Base-by-base conservation (phyloP, 2,329 filamentous ascomycete species). In the Cladosporium velox region DNA sequence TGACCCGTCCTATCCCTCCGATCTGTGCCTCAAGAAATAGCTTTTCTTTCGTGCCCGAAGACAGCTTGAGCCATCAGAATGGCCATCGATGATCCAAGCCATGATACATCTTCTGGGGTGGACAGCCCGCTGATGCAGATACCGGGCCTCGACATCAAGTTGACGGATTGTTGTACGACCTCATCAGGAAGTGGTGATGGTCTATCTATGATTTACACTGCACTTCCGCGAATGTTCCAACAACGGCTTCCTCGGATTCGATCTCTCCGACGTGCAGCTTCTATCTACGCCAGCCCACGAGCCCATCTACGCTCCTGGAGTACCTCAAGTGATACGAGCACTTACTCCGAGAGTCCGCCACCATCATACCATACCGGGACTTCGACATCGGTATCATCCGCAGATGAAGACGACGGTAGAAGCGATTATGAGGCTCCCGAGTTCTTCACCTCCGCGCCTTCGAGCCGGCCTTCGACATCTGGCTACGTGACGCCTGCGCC, bases 161-260 rank as follows among this genome's bases (percentile, higher is more conserved):
- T 34, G 11, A n/a, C 30, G n/a, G 47, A 41, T 8, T 44, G 18
- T 35, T 54, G 41, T 15, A 63, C 60, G 3, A 34, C 60, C 5
- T 54, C 32, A 2, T 55, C 60, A n/a, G 60, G 41, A 18, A 28
- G 24, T 5, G 34, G 54, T 18, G 49, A 41, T 14, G n/a, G 24
- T 34, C 55, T 59, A 4, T 65, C 63, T n/a, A 44, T 65, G 30
- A 49, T 65, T 38, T 65, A 65, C 44, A 59, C 63, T 55, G 51
- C 54, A 21, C 63, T 66, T 34, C 64, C 64, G 30, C 47, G 49
- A 10, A 35, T 62, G 2, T 18, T 61, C 2, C 64, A 66, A 49
- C 24, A n/a, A 7, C n/a, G 63, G 21, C 41, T 65, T 11, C 63
- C 63, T 6, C 55, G n/a, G 18, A 26, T 66, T 4, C 59, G 54